Conservation (phyloP, 2,329 filamentous ascomycete genomes). For the Zasmidium cellare region DNA sequence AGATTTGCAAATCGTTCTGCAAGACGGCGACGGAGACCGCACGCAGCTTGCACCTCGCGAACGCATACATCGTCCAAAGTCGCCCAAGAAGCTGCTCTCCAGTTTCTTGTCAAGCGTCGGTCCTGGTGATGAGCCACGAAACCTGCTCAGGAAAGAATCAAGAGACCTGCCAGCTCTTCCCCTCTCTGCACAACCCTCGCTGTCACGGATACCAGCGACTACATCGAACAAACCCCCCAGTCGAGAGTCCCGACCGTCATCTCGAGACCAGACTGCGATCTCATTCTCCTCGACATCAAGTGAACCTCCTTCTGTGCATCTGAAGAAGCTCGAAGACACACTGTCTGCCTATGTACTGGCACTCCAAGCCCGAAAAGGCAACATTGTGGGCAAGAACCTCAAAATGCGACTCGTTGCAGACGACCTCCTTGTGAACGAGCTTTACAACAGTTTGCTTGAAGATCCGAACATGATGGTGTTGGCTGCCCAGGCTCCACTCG, state of each 20-base stretch:
- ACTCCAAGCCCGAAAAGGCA: constrained; percentile 80
- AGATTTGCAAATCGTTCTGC: constrained; percentile 31
- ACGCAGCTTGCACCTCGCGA: constrained; percentile 25
- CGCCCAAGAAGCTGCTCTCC: constrained; percentile 86
- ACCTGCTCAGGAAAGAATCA: constrained; percentile 25
- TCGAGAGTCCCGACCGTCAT: constrained; percentile 37
- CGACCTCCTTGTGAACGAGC: constrained; percentile 78
- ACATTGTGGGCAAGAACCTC: constrained; percentile 76
- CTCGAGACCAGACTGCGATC: constrained; percentile 31
- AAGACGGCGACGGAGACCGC: constrained; percentile 21
- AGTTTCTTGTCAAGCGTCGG: constrained; percentile 69
- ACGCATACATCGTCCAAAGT: constrained; percentile 72
- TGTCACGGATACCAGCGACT: constrained; percentile 26
- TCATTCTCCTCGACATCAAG: constrained; percentile 56
- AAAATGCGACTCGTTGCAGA: constrained; percentile 70
- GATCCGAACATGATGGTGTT: constrained; percentile 76
- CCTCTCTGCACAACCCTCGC: constrained; percentile 24
- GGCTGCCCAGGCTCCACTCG: constrained; percentile 72
- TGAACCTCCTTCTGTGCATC: constrained; percentile 51
- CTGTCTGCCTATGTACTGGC: constrained; percentile 81
- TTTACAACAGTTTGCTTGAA: constrained; percentile 86
- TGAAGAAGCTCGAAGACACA: constrained; percentile 77
- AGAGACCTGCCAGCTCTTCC: constrained; percentile 22
- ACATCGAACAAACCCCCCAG: constrained; percentile 38
- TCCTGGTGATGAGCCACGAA: constrained; percentile 36